phyloP scores from a whole-genome alignment of 2,329 filamentous ascomycete genomes.

The Epichloe typhina region DNA sequence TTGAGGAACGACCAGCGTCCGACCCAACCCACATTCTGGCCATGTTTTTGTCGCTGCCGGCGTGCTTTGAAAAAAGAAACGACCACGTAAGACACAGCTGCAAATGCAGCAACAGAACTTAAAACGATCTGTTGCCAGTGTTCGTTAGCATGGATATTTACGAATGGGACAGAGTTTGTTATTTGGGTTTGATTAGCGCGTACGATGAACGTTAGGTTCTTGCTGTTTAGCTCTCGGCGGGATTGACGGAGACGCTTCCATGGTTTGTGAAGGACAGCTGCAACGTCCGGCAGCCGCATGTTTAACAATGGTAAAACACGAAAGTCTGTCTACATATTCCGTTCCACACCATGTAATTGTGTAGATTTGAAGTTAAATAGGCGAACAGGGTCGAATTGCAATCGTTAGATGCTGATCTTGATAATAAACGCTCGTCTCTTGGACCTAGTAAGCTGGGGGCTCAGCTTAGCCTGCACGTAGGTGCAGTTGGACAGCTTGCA shows the following conservation, averaged over 20 bases:
- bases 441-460: no score
- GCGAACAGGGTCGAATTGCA: not conserved
- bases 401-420: not conserved
- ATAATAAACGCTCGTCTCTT: no score
- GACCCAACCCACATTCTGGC: not conserved
- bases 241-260: not conserved
- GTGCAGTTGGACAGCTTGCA: no score
- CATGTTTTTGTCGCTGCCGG: not conserved
- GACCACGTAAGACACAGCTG: not conserved
- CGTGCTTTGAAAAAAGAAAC: not conserved
- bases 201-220: conserved; percentile 8
- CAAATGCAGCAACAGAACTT: not conserved
- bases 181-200: not conserved
- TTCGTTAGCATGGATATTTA: not conserved
- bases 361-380: not conserved
- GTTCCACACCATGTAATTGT: not conserved
- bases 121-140: conserved; percentile 1
- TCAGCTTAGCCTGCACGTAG: no score
- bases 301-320: not conserved
- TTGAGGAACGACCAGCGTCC: not conserved
- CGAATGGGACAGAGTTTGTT: not conserved
- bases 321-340: not conserved
- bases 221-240: conserved; percentile 4
- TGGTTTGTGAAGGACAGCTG: not conserved
- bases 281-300: not conserved